Base-by-base conservation (phyloP, 805 yeast species). In the Wickerhamiella shivajii region DNA sequence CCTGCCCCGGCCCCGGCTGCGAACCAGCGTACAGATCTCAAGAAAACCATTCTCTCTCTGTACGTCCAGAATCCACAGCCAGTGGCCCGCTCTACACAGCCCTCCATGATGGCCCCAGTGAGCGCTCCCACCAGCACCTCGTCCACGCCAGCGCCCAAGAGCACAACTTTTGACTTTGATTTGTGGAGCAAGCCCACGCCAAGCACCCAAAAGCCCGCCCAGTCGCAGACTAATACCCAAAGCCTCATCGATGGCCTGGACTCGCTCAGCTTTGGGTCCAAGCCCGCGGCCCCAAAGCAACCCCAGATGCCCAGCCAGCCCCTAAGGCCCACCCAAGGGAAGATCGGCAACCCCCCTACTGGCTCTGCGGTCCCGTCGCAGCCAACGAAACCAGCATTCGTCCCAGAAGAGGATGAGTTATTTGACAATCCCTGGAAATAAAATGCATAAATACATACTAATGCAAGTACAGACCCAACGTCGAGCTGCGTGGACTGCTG, bases 31-130 rank as follows among this genome's bases (percentile, higher is more conserved):
- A 87, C 90, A 3, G 96, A 87, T 49, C 65, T 90, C 54, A 90
- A 90, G 51, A 81, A 81, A 57, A 81, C 95, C 1, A 90, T 90
- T 39, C 59, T 90, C 39, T 83, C 96, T 16, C 64, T 90, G 34
- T 90, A 90, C 53, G 56, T 64, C 16, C 71, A 92, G 1, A 68
- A 79, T 2, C 78, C 76, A 14, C 56, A 46, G 31, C 47, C 49
- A 53, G 34, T 32, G 13, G 33, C 40, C 14, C 20, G 28, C 27
- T 11, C 39, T 16, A 18, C 41, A 18, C 44, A 15, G 20, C 28
- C 37, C 28, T 36, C 12, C 16, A 31, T 20, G 24, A 38, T 11
- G 3, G 27, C 26, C 10, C 36, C 19, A 12, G 22, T 24, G 14
- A 31, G 18, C 6, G 34, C 28, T 4, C 7, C 20, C 25, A 6